Evolutionary conservation across 2,329 filamentous ascomycete genomes (phyloP).

Genomic region (Dactylonectria macrodidyma): DNA sequence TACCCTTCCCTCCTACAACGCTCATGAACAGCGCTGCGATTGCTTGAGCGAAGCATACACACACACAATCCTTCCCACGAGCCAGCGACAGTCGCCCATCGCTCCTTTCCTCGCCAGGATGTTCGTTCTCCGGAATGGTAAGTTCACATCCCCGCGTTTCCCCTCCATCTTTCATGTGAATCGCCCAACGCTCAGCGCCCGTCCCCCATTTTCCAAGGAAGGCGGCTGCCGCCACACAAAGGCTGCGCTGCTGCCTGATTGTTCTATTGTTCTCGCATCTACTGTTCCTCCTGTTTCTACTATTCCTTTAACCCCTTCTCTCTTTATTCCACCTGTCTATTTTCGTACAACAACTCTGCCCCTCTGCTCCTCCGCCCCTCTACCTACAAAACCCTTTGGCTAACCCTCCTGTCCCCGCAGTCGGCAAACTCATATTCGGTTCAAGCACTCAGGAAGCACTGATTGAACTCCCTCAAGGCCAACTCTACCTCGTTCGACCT

Average conservation of each 20-base stretch:
- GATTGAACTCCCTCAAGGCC: slow-evolving; percentile 94
- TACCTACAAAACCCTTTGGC: slow-evolving; percentile 9
- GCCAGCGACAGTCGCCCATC: slow-evolving; percentile 4
- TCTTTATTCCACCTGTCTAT: neutral
- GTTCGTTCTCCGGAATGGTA: slow-evolving; percentile 58
- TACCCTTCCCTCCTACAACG: slow-evolving; percentile 18
- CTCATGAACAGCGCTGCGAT: slow-evolving; percentile 19
- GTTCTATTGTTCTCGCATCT: neutral
- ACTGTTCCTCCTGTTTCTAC: slow-evolving; percentile 17
- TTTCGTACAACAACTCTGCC: slow-evolving; percentile 20
- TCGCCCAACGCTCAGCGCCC: neutral
- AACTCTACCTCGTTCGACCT: slow-evolving; percentile 96
- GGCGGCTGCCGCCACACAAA: slow-evolving; percentile 13
- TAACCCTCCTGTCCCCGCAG: slow-evolving; percentile 59
- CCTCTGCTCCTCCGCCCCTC: neutral
- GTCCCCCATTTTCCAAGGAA: neutral
- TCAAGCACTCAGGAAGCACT: slow-evolving; percentile 89
- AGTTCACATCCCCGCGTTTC: slow-evolving; percentile 43
- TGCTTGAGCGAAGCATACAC: slow-evolving; percentile 16
- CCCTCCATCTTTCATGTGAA: neutral
- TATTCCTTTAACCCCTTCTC: slow-evolving; percentile 8
- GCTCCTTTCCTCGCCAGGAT: slow-evolving; percentile 47
- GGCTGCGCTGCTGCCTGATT: neutral
- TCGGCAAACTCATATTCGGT: slow-evolving; percentile 95
- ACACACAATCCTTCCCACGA: slow-evolving; percentile 1